These are phyloP conservation scores for Elaeis guineensis DNA, from an alignment of 176 grass and related monocot species.

Conservation along the genomic window DNA sequence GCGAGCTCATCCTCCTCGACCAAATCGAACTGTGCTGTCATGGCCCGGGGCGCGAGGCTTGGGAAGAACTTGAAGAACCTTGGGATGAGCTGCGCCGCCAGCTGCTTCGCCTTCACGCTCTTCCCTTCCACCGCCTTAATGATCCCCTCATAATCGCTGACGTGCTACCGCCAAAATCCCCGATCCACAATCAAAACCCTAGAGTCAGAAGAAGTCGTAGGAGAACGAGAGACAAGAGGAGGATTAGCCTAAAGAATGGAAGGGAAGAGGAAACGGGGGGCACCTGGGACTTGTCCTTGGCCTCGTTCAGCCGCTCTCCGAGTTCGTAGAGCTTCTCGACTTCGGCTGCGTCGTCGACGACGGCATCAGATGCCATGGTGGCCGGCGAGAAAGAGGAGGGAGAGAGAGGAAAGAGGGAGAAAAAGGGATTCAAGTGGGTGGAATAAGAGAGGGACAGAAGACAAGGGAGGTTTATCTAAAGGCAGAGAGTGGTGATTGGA, in stretches of 20 bases:
- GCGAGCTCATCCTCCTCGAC: slow-evolving; percentile 90
- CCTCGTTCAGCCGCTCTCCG: slow-evolving; percentile 76
- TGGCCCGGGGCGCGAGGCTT: slow-evolving; percentile 45
- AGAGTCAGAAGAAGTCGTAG: too few relatives aligned
- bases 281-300: slow-evolving; percentile 91
- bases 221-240: too few relatives aligned
- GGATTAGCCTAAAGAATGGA: neutral
- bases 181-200: neutral
- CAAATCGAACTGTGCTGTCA: slow-evolving; percentile 91
- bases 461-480: neutral
- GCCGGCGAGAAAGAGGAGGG: neutral
- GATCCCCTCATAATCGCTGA: slow-evolving; percentile 79
- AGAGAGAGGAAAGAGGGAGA: neutral
- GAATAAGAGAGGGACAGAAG: neutral
- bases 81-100: slow-evolving; percentile 93
- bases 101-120: slow-evolving; percentile 90
- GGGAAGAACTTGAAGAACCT: slow-evolving; percentile 90
- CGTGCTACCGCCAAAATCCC: slow-evolving; percentile 29
- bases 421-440: slow-evolving; percentile 21
- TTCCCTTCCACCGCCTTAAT: slow-evolving; percentile 79
- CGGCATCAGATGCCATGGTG: slow-evolving; percentile 36
- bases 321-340: slow-evolving; percentile 97
- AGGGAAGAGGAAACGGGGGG: neutral
- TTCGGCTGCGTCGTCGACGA: slow-evolving; percentile 56
- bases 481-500: too few relatives aligned